Base-by-base conservation (phyloP, 2,329 filamentous ascomycete genomes). In the Xylaria sp. region DNA sequence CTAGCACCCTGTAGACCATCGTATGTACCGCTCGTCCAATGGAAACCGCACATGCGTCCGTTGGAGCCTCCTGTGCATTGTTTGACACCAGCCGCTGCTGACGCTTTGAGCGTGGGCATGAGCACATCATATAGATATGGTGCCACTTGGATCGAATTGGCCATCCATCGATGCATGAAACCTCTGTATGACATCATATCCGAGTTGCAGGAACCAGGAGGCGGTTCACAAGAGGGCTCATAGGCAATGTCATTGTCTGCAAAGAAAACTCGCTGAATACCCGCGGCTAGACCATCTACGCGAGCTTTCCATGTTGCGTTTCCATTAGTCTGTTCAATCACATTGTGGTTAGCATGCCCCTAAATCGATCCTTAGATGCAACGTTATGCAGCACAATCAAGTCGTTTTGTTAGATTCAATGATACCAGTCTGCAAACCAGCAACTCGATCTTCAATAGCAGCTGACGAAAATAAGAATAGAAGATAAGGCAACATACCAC, bases 181-280 rank as follows among this genome's bases (percentile, higher is more conserved):
- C 90, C 90, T 79, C 93, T 93, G 85, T 91, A 94, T 1, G 88
- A 88, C 68, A 88, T 79, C 83, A 93, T 92, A 74, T 95, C 93
- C 56, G 86, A 84, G 66, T 90, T 90, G 82, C 93, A 95, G 21
- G 81, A 85, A 24, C 76, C 80, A 2, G 67, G 66, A 2, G 69
- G 27, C 3, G 84, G 80, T 72, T 93, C 91, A 80, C 92, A 95
- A 12, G 88, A 83, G 2, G 87, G 80, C 78, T 95, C 92, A 64
- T 82, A 88, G 73, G 92, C 88, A 71, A 91, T 83, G 50, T 84
- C 84, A 14, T 87, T 79, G 3, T 61, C 11, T 50, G 82, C 82
- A 80, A 88, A 88, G 79, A 89, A 89, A 68, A 82, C 79, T n/a
- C 80, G 75, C 19, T 85, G 68, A 1, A 84, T 80, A 3, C 82